Base-by-base conservation (phyloP, 305 asterid species). In the Fraxinus ornus region DNA sequence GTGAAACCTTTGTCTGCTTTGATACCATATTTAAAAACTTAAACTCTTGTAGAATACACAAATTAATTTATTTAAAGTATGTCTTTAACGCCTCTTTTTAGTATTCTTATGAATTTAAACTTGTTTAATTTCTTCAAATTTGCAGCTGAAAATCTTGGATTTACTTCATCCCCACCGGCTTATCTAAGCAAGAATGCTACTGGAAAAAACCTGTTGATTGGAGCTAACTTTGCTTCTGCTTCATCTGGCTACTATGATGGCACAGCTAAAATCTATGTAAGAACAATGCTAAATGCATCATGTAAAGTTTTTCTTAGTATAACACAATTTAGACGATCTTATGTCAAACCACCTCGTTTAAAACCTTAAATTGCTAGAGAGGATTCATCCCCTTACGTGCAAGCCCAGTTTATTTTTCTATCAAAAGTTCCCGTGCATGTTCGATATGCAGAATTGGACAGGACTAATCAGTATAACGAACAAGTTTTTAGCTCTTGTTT, bases 61-160 rank as follows among this genome's bases (percentile, higher is more conserved):
- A 49, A 17, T 49, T 49, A 1, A 55, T 55, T 55, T 1, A n/a
- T 55, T 55, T 55, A n/a, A n/a, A 55, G 24, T 47, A 22, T 62
- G 22, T 44, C 21, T 70, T 36, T 33, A 15, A 75, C 6, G 3
- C 52, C 19, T 66, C 78, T 36, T 1, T 12, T 21, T 44, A 30
- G 41, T 21, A 12, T 1, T 52, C 70, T n/a, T 15, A 49, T 44
- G 17, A 32, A 41, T 15, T n/a, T 22, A 24, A 70, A 28, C 17
- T 79, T 68, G 17, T n/a, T 17, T 36, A 41, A 73, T 28, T 30
- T 52, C 37, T 62, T 6, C 9, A 10, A 24, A 36, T 26, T 66
- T 88, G 89, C 93, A 94, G 98, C 93, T 87, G 97, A 94, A 84
- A 94, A 92, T 82, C 88, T 94, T 32, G 98, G 98, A 5, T 94